Conservation (phyloP, 148 eudicot species). For the Nyssa sinensis region DNA sequence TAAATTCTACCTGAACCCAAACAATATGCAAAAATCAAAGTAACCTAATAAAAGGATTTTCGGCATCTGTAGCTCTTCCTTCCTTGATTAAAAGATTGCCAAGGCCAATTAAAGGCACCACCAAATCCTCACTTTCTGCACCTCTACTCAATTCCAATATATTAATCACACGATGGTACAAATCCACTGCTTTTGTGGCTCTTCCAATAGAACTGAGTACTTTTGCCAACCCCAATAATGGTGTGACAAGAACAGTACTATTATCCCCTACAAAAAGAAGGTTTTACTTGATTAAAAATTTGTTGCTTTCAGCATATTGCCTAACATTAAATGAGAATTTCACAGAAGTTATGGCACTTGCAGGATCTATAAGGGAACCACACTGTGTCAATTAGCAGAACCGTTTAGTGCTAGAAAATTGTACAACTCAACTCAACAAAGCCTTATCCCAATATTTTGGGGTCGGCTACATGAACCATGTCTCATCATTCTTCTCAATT, state of each 20-base stretch:
- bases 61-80: constrained; percentile 67
- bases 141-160: constrained; percentile 57
- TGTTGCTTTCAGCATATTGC: neutral
- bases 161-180: constrained; percentile 48
- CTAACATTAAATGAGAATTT: neutral
- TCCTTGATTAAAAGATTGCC: constrained; percentile 70
- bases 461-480: too few relatives aligned
- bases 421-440: too few relatives aligned
- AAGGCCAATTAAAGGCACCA: constrained; percentile 69
- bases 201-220: constrained; percentile 51
- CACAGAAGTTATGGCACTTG: neutral
- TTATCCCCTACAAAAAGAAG: constrained; percentile 40
- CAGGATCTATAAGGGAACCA: neutral
- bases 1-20: constrained; percentile 2
- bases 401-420: neutral
- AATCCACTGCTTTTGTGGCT: constrained; percentile 54
- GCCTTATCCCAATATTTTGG: too few relatives aligned
- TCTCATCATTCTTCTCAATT: too few relatives aligned
- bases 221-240: constrained; percentile 76
- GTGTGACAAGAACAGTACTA: constrained; percentile 53
- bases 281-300: neutral
- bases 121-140: constrained; percentile 51
- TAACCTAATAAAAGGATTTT: constrained; percentile 56
- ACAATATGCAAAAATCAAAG: constrained; percentile 11
- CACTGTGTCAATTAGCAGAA: neutral